Percentiles rank a stretch among this genome's conserved stretches.
These are phyloP conservation scores for Suillus variegatus DNA, from an alignment of 768 basidiomycete genomes.

Conservation along the genomic window DNA sequence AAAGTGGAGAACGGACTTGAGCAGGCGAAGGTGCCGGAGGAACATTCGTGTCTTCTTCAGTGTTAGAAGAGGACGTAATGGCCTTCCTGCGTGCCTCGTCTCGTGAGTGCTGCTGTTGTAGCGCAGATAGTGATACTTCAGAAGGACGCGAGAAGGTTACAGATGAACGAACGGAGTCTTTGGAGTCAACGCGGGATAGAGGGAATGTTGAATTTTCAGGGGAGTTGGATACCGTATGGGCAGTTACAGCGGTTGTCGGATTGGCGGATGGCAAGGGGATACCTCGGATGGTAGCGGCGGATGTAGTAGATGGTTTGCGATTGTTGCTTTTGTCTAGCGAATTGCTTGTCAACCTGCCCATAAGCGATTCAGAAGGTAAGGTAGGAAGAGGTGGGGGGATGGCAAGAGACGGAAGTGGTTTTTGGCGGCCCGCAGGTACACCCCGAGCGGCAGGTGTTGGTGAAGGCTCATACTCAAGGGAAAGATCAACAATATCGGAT, in stretches of 20 bases:
- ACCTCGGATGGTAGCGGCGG: conserved; percentile 47
- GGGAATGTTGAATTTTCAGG: conserved; percentile 32
- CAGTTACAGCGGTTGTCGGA: conserved; percentile 67
- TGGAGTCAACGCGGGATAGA: conserved; percentile 50
- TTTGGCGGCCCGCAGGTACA: conserved; percentile 39
- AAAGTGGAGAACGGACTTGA: conserved; percentile 33
- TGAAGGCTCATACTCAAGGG: conserved; percentile 44
- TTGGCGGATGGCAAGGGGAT: conserved; percentile 52
- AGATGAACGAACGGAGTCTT: conserved; percentile 43
- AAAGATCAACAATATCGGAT: conserved; percentile 30
- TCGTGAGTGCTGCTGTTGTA: conserved; percentile 53
- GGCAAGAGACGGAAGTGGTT: conserved; percentile 48
- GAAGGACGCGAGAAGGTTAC: conserved; percentile 70
- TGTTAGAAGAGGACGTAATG: conserved; percentile 30
- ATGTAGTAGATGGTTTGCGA: conserved; percentile 46
- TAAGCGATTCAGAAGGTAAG: conserved; percentile 57
- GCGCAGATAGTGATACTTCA: conserved; percentile 51
- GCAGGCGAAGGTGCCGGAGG: conserved; percentile 16
- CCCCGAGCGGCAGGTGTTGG: conserved; percentile 45
- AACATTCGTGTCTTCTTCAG: conserved; percentile 22
- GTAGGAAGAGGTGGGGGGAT: conserved; percentile 62
- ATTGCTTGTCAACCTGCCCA: conserved; percentile 24
- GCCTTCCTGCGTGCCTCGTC: conserved; percentile 38
- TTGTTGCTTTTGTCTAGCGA: conserved; percentile 31
- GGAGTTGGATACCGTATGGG: conserved; percentile 61